Evolutionary conservation across 2,329 filamentous ascomycete species (phyloP).

Genomic region (Rhynchosporium graminicola): DNA sequence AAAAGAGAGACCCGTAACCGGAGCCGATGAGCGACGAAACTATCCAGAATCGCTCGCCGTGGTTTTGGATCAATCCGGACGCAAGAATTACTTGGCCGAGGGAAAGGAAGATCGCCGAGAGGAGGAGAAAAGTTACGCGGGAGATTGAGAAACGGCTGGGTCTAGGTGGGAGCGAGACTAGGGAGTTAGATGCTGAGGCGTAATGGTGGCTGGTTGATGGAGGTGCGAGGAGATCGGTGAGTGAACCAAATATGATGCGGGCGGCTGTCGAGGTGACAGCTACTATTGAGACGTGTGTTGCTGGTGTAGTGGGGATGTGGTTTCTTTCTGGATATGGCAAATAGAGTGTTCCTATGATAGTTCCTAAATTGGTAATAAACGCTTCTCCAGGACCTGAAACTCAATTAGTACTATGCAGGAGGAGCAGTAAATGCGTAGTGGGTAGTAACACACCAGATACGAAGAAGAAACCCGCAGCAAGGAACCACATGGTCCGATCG

Average conservation of each 20-base stretch:
- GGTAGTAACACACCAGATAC: conserved; percentile 48
- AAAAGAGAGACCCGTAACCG: conserved; percentile 91
- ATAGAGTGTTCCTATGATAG: conserved; percentile 84
- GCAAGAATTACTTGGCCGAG: conserved; percentile 77
- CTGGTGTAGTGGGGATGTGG: conserved; percentile 58
- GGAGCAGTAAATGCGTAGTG: background rate
- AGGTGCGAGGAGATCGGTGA: conserved; percentile 85
- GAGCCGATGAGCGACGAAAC: conserved; percentile 83
- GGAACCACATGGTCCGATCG: conserved; percentile 94
- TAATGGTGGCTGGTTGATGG: conserved; percentile 44
- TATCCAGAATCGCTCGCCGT: conserved; percentile 79
- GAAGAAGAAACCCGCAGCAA: conserved; percentile 87
- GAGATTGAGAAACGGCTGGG: conserved; percentile 60
- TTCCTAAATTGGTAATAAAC: conserved; percentile 96
- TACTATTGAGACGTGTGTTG: conserved; percentile 91
- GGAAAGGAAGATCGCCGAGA: conserved; percentile 72
- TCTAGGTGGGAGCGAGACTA: conserved; percentile 44
- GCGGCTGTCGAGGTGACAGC: conserved; percentile 88
- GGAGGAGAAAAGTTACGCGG: conserved; percentile 76
- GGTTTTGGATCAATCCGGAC: conserved; percentile 71
- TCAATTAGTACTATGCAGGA: conserved; percentile 22
- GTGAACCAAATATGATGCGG: conserved; percentile 81
- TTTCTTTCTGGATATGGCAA: conserved; percentile 50
- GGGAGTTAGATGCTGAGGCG: conserved; percentile 34
- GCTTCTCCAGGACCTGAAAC: conserved; percentile 88